These are phyloP conservation scores for Fusarium pseudocircinatum DNA, from an alignment of 2,329 filamentous ascomycete species.

Conservation along the genomic window DNA sequence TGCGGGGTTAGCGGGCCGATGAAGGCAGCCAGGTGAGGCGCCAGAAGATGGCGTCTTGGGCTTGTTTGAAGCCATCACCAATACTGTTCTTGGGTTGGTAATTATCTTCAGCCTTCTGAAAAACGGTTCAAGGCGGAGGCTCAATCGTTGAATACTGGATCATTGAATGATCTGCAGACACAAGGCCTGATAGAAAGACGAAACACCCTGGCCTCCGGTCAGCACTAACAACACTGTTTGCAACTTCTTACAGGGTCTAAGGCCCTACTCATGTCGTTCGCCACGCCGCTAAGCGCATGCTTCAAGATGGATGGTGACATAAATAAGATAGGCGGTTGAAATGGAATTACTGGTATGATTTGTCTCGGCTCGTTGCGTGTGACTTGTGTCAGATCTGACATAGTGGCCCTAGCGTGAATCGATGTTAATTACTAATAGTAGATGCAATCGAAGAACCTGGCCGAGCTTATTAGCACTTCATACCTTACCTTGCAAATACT, in stretches of 20 bases:
- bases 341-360: not conserved
- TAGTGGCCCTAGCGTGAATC: not conserved
- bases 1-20: conserved; percentile 1
- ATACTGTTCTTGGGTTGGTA: not conserved
- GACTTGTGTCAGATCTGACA: not conserved
- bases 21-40: conserved; percentile 4
- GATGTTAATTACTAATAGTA: not conserved
- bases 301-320: not conserved
- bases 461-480: not conserved
- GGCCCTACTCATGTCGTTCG: not conserved
- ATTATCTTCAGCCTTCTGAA: not conserved
- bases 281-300: not conserved
- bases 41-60: conserved; percentile 21
- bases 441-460: not conserved
- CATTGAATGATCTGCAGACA: not conserved
- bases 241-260: conserved; percentile 1
- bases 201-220: conserved; percentile 2
- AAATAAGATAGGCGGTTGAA: not conserved
- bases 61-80: conserved; percentile 22
- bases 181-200: not conserved
- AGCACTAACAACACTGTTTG: conserved; percentile 11
- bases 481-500: not conserved
- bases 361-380: not conserved
- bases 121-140: not conserved
- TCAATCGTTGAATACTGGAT: not conserved